These are phyloP conservation scores for Botrytis elliptica DNA, from an alignment of 2,329 filamentous ascomycete genomes.

Conservation along the genomic window DNA sequence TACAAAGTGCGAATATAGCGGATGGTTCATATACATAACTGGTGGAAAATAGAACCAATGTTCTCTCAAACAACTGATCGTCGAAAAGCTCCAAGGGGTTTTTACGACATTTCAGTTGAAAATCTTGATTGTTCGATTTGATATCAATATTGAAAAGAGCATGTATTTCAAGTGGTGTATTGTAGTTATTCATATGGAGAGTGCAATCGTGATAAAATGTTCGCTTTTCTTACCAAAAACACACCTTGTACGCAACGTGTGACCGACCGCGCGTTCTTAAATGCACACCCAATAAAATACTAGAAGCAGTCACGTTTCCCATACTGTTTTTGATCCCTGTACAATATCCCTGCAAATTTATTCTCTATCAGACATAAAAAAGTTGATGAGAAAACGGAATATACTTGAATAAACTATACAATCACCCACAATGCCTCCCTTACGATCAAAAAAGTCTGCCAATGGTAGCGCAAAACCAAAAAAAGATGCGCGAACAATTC, in stretches of 20 bases:
- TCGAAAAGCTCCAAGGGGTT: no score
- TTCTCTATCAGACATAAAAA: conserved; percentile 14
- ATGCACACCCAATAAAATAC: not conserved
- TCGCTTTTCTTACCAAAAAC: not conserved
- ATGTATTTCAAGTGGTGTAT: not conserved
- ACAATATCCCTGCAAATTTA: conserved; percentile 4
- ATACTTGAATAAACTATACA: not conserved
- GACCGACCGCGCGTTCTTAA: fast-evolving
- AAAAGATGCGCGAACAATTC: conserved; percentile 21
- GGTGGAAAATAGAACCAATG: no score
- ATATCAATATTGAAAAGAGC: not conserved
- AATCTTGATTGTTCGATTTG: not conserved
- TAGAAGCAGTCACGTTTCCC: not conserved
- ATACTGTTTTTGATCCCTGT: not conserved
- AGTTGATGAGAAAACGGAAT: conserved; percentile 13
- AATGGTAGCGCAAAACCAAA: conserved; percentile 23
- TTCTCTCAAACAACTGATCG: not conserved
- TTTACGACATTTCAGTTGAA: not conserved
- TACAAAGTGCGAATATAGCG: not conserved
- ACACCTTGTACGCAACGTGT: not conserved
- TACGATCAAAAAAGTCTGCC: conserved; percentile 34
- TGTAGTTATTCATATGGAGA: not conserved
- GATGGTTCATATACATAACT: not conserved
- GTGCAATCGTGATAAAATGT: not conserved
- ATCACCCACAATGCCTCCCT: conserved; percentile 34